Conservation (phyloP, 2,329 filamentous ascomycete genomes). For the Neofusicoccum umdonicola region DNA sequence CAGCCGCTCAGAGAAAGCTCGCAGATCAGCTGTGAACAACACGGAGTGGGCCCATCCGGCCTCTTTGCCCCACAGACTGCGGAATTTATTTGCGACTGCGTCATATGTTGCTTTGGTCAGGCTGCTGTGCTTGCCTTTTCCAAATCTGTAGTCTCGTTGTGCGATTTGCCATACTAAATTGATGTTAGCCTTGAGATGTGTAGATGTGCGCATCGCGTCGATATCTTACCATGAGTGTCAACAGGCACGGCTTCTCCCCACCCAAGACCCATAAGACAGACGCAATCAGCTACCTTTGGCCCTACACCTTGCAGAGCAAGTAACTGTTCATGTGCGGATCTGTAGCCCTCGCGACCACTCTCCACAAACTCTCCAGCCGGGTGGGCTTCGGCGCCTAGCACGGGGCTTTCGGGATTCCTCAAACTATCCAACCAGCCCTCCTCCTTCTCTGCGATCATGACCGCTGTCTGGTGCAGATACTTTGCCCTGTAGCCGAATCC, state of each 20-base stretch:
- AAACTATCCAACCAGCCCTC: conserved; percentile 73
- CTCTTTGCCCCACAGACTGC: conserved; percentile 84
- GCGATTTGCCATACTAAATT: conserved; percentile 88
- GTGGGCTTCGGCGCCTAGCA: conserved; percentile 49
- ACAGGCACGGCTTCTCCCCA: conserved; percentile 96
- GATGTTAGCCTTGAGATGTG: background rate
- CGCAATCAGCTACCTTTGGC: conserved; percentile 95
- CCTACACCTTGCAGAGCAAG: conserved; percentile 83
- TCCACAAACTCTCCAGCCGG: conserved; percentile 49
- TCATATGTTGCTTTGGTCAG: conserved; percentile 87
- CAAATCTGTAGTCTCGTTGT: conserved; percentile 91
- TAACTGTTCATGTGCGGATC: conserved; percentile 75
- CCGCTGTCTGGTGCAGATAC: conserved; percentile 85
- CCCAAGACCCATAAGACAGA: conserved; percentile 91
- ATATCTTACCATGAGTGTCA: conserved; percentile 72
- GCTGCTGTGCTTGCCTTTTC: conserved; percentile 76
- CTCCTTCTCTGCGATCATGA: conserved; percentile 64
- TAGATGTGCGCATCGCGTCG: background rate
- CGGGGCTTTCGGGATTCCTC: conserved; percentile 71
- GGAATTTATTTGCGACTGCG: conserved; percentile 85
- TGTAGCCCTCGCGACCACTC: conserved; percentile 64
- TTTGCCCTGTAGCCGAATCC: conserved; percentile 95
- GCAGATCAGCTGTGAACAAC: conserved; percentile 89
- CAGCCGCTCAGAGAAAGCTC: conserved; percentile 73
- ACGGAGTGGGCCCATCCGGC: conserved; percentile 98